Percentiles rank a stretch among this genome's conserved stretches.
These are phyloP conservation scores for Saccharomycopsis selenospora DNA, from an alignment of 805 yeast species.

Conservation along the genomic window DNA sequence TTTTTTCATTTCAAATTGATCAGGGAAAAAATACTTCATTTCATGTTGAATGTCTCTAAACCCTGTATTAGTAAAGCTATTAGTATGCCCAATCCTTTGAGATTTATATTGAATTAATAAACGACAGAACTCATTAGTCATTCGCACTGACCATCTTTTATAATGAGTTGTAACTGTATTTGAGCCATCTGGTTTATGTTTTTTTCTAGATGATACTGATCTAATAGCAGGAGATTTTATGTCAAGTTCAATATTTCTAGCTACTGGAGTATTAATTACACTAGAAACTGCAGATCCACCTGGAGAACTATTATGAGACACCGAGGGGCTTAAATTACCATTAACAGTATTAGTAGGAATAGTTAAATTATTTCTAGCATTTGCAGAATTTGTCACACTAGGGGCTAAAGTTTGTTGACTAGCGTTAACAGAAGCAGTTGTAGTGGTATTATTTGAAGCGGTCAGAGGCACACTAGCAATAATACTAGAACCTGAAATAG, in stretches of 20 bases:
- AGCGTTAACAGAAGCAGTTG: too few species aligned
- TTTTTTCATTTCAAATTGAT: conserved; percentile 18
- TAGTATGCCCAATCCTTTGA: conserved; percentile 14
- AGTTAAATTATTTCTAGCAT: too few species aligned
- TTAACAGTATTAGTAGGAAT: not conserved
- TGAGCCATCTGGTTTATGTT: conserved; percentile 1
- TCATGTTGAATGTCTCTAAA: conserved; percentile 18
- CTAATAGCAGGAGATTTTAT: not conserved
- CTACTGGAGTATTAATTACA: not conserved
- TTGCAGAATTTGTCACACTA: too few species aligned
- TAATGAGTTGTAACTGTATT: conserved; percentile 2
- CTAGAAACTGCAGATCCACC: not conserved
- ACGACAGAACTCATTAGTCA: conserved; percentile 20
- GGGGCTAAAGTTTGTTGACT: too few species aligned
- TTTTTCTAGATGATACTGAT: not conserved
- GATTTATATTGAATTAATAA: conserved; percentile 13
- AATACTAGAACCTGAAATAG: not conserved
- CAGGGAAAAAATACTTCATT: conserved; percentile 14
- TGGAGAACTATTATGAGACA: not conserved
- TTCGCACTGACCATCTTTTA: conserved; percentile 20
- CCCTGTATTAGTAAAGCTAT: conserved; percentile 20
- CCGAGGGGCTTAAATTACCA: not conserved
- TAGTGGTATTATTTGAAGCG: too few species aligned
- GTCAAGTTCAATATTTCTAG: not conserved
- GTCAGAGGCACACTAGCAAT: not conserved